Base-by-base conservation (phyloP, 2,329 filamentous ascomycete genomes). In the Atkinsonella hypoxylon region DNA sequence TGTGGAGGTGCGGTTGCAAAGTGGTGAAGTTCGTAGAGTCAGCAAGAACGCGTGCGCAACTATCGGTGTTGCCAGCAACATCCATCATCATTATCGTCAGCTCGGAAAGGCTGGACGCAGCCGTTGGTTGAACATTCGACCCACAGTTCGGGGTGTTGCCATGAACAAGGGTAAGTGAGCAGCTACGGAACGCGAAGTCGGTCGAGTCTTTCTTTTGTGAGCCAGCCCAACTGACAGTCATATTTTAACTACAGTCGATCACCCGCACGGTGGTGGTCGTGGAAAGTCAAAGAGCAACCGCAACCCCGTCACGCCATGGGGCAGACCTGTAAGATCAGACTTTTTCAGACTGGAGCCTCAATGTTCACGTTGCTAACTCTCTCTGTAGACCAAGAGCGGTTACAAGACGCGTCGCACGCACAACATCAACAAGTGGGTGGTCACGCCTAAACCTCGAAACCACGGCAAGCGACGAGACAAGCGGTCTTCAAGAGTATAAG, bases 281-380 rank as follows among this genome's bases (percentile, higher is more conserved):
- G 93, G 93, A 74, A 98, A 98, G 74, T 96, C 89, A 52, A 98
- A 98, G 87, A 89, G 93, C 81, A 95, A 96, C 66, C 82, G 90
- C 54, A 78, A 95, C 65, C 93, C 94, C 34, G 89, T 93, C 61
- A 95, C 89, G 71, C 93, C 93, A 53, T 98, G 94, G 93, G 93
- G 94, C 66, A 85, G 82, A 65, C 91, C 89, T 64, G 89, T 94
- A 85, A 73, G 88, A 81, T 57, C 12, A 13, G 30, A 11, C 10
- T 18, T 11, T 15, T 1, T 43, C 26, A 6, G 12, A 26, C 26
- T 17, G 22, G 22, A 26, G 22, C 22, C 22, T 39, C 34, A 13
- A 7, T 30, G 40, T 46, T 9, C 47, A 45, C 38, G 47, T 12
- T 20, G 40, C 47, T 43, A n/a, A 45, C 38, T 43, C 40, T 22